Evolutionary conservation across 768 basidiomycete species (phyloP).

Genomic region (Sistotremastrum niveocremeum): DNA sequence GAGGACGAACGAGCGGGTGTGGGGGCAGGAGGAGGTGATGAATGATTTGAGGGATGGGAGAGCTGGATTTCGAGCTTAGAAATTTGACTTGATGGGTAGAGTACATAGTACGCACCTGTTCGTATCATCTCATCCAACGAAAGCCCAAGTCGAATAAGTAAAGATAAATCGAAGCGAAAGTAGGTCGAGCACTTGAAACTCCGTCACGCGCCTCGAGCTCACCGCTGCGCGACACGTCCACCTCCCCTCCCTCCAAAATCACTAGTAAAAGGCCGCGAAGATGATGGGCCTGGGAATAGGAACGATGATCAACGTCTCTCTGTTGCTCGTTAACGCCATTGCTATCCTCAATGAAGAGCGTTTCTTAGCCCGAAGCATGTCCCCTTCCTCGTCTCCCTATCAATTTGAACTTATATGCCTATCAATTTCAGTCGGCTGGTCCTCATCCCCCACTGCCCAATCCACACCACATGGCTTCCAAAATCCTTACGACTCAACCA

Average conservation of each 20-base stretch:
- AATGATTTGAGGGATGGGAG: no score
- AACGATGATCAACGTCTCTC: slow-evolving; percentile 67
- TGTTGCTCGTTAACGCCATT: slow-evolving; percentile 88
- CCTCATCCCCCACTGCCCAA: slow-evolving; percentile 44
- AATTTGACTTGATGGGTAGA: no score
- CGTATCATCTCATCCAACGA: no score
- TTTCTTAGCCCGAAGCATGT: slow-evolving; percentile 83
- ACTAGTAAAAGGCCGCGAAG: slow-evolving; percentile 4
- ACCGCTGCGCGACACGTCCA: slow-evolving; percentile 1
- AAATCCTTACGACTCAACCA: slow-evolving; percentile 47
- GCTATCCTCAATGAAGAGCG: slow-evolving; percentile 94
- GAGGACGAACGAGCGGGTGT: no score
- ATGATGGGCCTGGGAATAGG: slow-evolving; percentile 44
- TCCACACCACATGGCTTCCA: slow-evolving; percentile 43
- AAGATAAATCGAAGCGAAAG: no score
- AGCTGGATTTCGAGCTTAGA: no score
- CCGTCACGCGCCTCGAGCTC: background rate
- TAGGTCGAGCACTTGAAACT: no score
- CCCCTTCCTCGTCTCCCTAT: slow-evolving; percentile 3
- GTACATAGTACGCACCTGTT: no score
- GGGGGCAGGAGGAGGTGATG: no score
- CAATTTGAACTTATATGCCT: slow-evolving; percentile 10
- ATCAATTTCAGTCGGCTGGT: slow-evolving; percentile 68
- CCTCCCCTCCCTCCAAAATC: slow-evolving; percentile 3
- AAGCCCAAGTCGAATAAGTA: no score